phyloP scores from a whole-genome alignment of 2,329 filamentous ascomycete genomes.

The Corinectria fuckeliana region DNA sequence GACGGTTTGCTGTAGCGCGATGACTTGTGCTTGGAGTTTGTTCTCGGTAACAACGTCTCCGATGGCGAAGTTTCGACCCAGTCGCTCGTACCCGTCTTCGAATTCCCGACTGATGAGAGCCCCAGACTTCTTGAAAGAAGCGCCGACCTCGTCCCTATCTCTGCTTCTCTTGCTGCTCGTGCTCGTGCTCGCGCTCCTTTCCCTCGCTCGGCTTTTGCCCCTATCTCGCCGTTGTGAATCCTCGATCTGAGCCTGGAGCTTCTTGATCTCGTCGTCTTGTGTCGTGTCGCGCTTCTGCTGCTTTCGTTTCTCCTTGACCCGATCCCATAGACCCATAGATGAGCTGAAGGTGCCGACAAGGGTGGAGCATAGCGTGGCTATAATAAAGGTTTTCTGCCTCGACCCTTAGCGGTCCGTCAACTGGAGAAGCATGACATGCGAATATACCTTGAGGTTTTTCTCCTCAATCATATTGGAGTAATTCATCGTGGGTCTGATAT shows the following conservation, averaged over 20 bases:
- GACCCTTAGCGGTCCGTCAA: background rate
- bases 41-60: slow-evolving; percentile 37
- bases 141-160: slow-evolving; percentile 25
- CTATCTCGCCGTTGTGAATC: slow-evolving; percentile 2
- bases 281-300: slow-evolving; percentile 31
- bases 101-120: slow-evolving; percentile 36
- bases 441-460: slow-evolving; percentile 33
- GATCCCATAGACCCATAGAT: slow-evolving; percentile 37
- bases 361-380: slow-evolving; percentile 34
- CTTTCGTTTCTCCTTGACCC: slow-evolving; percentile 33
- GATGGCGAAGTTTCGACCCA: slow-evolving; percentile 31
- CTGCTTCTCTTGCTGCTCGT: too few relatives aligned
- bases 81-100: slow-evolving; percentile 31
- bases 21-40: slow-evolving; percentile 34
- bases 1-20: slow-evolving; percentile 35
- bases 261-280: slow-evolving; percentile 37
- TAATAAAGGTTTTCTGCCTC: slow-evolving; percentile 36
- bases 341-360: slow-evolving; percentile 37
- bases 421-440: background rate
- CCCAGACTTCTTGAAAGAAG: slow-evolving; percentile 30
- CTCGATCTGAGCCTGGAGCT: slow-evolving; percentile 31
- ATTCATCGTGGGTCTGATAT: slow-evolving; percentile 23
- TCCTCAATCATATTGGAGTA: slow-evolving; percentile 37
- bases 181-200: too few relatives aligned
- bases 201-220: background rate